Conservation (phyloP, 352 stramenopile genomes). For the Chrysophaeum taylorii region DNA sequence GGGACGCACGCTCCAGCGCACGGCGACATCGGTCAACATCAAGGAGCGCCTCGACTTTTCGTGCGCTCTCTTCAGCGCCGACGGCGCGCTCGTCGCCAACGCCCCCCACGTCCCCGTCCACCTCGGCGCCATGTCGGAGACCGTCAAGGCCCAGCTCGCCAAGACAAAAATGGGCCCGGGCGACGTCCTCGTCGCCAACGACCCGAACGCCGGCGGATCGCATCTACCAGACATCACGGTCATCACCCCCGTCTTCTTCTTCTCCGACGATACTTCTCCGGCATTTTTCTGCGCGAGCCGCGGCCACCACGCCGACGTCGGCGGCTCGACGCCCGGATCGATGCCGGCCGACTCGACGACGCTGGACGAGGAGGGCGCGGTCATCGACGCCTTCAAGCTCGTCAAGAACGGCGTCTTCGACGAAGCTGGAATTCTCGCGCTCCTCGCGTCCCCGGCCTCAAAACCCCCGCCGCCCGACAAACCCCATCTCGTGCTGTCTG, state of each 20-base stretch:
- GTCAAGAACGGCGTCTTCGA: constrained; percentile 87
- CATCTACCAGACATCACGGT: constrained; percentile 98
- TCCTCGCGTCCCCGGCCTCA: constrained; percentile 78
- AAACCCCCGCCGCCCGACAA: constrained; percentile 28
- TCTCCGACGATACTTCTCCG: constrained; percentile 76
- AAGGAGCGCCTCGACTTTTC: constrained; percentile 98
- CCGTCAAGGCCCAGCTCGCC: constrained; percentile 83
- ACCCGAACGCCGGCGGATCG: constrained; percentile 88
- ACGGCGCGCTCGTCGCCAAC: constrained; percentile 97
- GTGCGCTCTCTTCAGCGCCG: constrained; percentile 91
- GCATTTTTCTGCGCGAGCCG: constrained; percentile 96
- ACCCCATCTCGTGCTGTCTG: constrained; percentile 54
- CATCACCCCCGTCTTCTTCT: constrained; percentile 96
- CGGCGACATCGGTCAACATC: constrained; percentile 92
- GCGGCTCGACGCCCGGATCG: constrained; percentile 70
- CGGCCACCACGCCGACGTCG: constrained; percentile 95
- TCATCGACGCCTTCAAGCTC: constrained; percentile 98
- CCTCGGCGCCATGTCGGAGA: constrained; percentile 94
- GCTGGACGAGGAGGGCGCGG: constrained; percentile 91
- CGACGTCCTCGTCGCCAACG: constrained; percentile 97
- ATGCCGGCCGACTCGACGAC: constrained; percentile 90
- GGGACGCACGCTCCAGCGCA: constrained; percentile 88
- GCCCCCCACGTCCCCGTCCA: constrained; percentile 96
- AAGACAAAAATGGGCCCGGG: constrained; percentile 67
- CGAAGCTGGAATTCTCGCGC: constrained; percentile 87